Evolutionary conservation across 1,139 yeast genomes (phyloP).

Genomic region (Diutina rugosa): DNA sequence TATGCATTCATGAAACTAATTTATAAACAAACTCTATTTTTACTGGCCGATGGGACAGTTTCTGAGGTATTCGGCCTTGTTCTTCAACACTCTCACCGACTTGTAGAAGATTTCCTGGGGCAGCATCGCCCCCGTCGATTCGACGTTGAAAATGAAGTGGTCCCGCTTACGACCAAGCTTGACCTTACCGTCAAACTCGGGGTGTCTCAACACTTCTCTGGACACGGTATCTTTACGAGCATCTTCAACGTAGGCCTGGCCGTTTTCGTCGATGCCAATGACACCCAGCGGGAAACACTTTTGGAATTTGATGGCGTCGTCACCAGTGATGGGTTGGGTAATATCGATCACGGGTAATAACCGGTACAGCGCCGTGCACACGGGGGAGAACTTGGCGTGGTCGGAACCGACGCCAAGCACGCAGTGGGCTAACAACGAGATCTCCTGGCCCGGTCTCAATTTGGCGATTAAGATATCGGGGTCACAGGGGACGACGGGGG

Average conservation of each 20-base stretch:
- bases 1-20: neutral
- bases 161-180: conserved; percentile 84
- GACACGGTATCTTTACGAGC: conserved; percentile 93
- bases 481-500: conserved; percentile 67
- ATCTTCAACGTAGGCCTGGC: conserved; percentile 71
- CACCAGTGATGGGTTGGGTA: conserved; percentile 60
- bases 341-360: conserved; percentile 86
- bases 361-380: conserved; percentile 93
- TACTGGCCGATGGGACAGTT: conserved; percentile 63
- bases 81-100: conserved; percentile 70
- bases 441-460: conserved; percentile 94
- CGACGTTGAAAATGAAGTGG: conserved; percentile 88
- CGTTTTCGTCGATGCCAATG: conserved; percentile 56
- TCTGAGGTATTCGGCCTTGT: conserved; percentile 74
- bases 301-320: conserved; percentile 66
- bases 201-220: conserved; percentile 89
- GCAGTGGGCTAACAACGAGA: conserved; percentile 81
- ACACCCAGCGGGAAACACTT: conserved; percentile 92
- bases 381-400: conserved; percentile 97
- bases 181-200: conserved; percentile 80
- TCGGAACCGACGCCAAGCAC: conserved; percentile 85
- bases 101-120: conserved; percentile 93
- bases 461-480: conserved; percentile 87
- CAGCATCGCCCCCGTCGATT: conserved; percentile 91
- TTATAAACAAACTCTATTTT: neutral